A percentile compares a stretch with the other conserved stretches of the same genome.
phyloP scores from a whole-genome alignment of 2,329 filamentous ascomycete genomes.

The Exophiala calicioides region DNA sequence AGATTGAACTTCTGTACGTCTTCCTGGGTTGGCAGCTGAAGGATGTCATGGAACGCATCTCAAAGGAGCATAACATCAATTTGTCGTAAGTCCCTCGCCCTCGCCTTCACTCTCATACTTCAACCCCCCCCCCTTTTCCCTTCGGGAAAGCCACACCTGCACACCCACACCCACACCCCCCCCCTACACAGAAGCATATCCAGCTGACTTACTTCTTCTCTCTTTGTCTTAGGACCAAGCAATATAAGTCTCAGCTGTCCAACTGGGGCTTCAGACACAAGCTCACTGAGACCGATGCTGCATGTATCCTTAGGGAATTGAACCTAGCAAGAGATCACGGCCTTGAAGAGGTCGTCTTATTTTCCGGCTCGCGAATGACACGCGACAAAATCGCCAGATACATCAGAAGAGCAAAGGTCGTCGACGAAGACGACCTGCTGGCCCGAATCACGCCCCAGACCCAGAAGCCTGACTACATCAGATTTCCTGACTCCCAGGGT shows the following conservation, averaged over 20 bases:
- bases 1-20: constrained; percentile 17
- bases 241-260: constrained; percentile 22
- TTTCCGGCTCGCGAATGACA: constrained; percentile 9
- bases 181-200: too few species aligned
- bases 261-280: constrained; percentile 21
- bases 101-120: not conserved
- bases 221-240: constrained; percentile 16
- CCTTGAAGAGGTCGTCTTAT: constrained; percentile 12
- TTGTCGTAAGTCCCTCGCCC: constrained; percentile 13
- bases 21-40: constrained; percentile 9
- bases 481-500: constrained; percentile 6
- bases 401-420: constrained; percentile 16
- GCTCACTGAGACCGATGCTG: constrained; percentile 18
- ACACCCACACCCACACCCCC: not conserved
- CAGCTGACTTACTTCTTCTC: too few species aligned
- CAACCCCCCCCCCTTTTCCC: too few species aligned
- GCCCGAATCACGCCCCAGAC: constrained; percentile 14
- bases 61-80: constrained; percentile 8
- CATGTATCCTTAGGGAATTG: constrained; percentile 19
- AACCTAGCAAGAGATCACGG: constrained; percentile 12
- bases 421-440: constrained; percentile 16
- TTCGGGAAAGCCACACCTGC: not conserved
- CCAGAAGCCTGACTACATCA: constrained; percentile 19
- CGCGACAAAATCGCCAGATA: constrained; percentile 22
- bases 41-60: constrained; percentile 17